These are phyloP conservation scores for Trichophyton equinum DNA, from an alignment of 2,329 filamentous ascomycete genomes.

Conservation along the genomic window DNA sequence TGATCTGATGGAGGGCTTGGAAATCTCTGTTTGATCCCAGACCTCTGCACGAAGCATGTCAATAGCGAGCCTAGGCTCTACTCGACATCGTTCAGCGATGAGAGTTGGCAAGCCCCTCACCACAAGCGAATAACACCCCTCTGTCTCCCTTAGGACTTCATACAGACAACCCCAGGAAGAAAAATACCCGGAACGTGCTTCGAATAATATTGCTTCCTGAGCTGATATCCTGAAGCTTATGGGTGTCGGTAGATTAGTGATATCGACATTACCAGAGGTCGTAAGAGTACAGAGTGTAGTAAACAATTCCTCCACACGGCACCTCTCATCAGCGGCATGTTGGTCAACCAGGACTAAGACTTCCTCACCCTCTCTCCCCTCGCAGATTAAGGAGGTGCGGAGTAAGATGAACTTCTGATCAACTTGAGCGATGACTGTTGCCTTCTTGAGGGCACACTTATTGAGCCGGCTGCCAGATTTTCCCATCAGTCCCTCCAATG, in stretches of 20 bases:
- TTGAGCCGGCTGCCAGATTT: conserved; percentile 37
- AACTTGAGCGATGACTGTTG: conserved; percentile 65
- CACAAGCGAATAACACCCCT: conserved; percentile 22
- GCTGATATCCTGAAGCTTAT: conserved; percentile 53
- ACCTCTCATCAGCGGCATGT: conserved; percentile 85
- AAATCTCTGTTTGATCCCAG: conserved; percentile 50
- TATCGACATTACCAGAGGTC: conserved; percentile 13
- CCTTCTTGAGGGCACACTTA: conserved; percentile 46
- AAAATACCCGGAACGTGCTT: conserved; percentile 45
- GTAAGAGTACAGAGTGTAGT: conserved; percentile 37
- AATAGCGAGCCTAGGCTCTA: conserved; percentile 58
- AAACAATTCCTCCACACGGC: conserved; percentile 64
- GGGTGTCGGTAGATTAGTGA: conserved; percentile 35
- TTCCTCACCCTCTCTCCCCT: conserved; percentile 5
- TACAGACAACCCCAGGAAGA: conserved; percentile 63
- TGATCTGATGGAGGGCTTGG: conserved; percentile 6
- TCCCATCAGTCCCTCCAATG: background rate
- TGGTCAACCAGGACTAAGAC: conserved; percentile 73
- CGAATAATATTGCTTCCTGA: conserved; percentile 50
- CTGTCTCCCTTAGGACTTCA: conserved; percentile 23
- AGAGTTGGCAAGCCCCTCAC: conserved; percentile 53
- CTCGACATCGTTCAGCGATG: conserved; percentile 62
- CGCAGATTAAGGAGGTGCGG: conserved; percentile 25
- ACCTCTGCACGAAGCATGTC: conserved; percentile 62
- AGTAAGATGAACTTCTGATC: conserved; percentile 80